These are phyloP conservation scores for Bipolaris victoriae DNA, from an alignment of 2,329 filamentous ascomycete genomes.

Conservation along the genomic window DNA sequence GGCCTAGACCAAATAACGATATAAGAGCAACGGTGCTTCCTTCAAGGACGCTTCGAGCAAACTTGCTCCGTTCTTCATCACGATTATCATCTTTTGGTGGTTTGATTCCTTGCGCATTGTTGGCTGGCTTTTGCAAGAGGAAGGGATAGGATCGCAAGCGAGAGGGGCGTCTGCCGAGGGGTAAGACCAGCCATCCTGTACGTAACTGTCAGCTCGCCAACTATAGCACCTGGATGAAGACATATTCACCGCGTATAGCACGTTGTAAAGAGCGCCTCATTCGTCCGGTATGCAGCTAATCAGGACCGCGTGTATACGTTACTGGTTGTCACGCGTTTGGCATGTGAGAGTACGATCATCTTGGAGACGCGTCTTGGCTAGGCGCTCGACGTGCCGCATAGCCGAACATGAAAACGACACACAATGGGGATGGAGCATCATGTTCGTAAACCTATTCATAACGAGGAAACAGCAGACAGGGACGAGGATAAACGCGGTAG, in stretches of 20 bases:
- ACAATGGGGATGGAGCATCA: neutral
- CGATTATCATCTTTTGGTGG: neutral
- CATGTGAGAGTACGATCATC: conserved; percentile 16
- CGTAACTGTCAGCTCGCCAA: conserved; percentile 16
- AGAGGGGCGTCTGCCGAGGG: conserved; percentile 29
- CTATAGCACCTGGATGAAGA: no score
- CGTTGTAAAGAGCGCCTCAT: conserved; percentile 37
- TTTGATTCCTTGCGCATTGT: neutral
- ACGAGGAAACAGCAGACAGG: neutral
- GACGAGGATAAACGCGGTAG: neutral
- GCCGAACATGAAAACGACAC: conserved; percentile 1
- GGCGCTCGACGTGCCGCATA: conserved; percentile 19
- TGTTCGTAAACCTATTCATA: neutral
- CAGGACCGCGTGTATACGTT: neutral
- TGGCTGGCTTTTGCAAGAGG: conserved; percentile 16
- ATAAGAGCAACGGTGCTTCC: conserved; percentile 45
- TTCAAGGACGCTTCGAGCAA: conserved; percentile 42
- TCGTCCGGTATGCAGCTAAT: conserved; percentile 8
- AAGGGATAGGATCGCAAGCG: conserved; percentile 23
- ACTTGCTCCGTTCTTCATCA: conserved; percentile 34
- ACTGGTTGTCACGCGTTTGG: neutral
- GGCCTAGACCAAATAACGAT: conserved; percentile 41
- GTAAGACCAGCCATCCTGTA: conserved; percentile 40
- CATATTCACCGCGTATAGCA: conserved; percentile 26
- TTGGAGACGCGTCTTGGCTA: conserved; percentile 24